Conservation (phyloP, 2,329 filamentous ascomycete species). For the Aureobasidium sp. region DNA sequence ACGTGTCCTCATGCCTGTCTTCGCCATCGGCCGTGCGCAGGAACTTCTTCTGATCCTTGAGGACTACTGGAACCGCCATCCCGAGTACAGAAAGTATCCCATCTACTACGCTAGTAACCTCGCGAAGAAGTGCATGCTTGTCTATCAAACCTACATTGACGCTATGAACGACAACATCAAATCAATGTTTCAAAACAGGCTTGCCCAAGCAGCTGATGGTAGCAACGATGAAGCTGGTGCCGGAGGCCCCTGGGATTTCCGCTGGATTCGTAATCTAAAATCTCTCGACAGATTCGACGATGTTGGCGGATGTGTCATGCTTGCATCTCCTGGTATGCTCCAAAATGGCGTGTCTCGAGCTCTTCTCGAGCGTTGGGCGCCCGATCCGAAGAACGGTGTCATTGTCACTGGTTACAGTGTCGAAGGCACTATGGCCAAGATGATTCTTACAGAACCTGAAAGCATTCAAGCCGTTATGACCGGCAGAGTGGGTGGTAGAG, state of each 20-base stretch:
- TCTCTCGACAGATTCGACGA: conserved; percentile 94
- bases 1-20: conserved; percentile 88
- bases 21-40: conserved; percentile 87
- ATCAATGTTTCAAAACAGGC: conserved; percentile 82
- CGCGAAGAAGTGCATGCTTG: conserved; percentile 93
- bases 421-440: conserved; percentile 95
- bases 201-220: conserved; percentile 73
- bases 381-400: conserved; percentile 93
- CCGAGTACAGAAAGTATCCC: conserved; percentile 80
- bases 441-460: conserved; percentile 90
- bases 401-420: conserved; percentile 98
- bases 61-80: conserved; percentile 90
- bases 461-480: conserved; percentile 93
- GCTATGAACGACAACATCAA: conserved; percentile 99
- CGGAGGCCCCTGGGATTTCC: conserved; percentile 79
- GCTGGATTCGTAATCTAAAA: conserved; percentile 84
- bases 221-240: conserved; percentile 57
- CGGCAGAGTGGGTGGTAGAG: conserved; percentile 25
- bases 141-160: conserved; percentile 96
- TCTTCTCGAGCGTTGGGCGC: conserved; percentile 89
- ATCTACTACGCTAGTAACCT: conserved; percentile 98
- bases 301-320: conserved; percentile 90
- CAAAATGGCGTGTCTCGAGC: conserved; percentile 93
- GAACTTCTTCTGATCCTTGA: conserved; percentile 91
- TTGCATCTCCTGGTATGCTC: conserved; percentile 95